Conservation (phyloP, 495 filamentous ascomycete genomes). For the Trichocladium uniseriatum region DNA sequence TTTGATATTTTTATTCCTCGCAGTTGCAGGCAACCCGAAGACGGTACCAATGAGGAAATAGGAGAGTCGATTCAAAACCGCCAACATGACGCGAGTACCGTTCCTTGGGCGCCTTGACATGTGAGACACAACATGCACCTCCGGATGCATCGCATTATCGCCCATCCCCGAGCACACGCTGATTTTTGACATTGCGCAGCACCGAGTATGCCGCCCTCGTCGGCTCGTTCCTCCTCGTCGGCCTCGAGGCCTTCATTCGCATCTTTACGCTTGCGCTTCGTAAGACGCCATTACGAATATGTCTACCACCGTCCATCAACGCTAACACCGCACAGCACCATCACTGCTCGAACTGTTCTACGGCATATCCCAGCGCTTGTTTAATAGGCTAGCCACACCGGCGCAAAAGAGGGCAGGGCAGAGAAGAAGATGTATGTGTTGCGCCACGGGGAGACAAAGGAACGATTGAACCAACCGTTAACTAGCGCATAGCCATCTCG, state of each 20-base stretch:
- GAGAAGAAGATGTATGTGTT: slow-evolving; percentile 42
- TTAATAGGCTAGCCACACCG: slow-evolving; percentile 69
- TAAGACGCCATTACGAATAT: slow-evolving; percentile 39
- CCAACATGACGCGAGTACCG: slow-evolving; percentile 67
- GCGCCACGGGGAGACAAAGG: background rate
- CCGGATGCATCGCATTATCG: too few species aligned
- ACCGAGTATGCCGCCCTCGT: slow-evolving; percentile 80
- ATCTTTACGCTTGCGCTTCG: slow-evolving; percentile 86
- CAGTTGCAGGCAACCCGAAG: background rate
- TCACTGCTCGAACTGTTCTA: slow-evolving; percentile 78
- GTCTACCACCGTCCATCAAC: too few species aligned
- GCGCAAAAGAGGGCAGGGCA: slow-evolving; percentile 53
- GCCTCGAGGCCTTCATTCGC: slow-evolving; percentile 70
- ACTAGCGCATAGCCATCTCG: slow-evolving; percentile 34
- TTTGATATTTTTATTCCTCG: too few species aligned
- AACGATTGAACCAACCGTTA: too few species aligned
- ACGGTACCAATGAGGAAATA: slow-evolving; percentile 11
- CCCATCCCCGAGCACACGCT: background rate
- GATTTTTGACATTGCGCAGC: slow-evolving; percentile 29
- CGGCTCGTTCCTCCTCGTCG: slow-evolving; percentile 70
- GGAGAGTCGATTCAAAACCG: slow-evolving; percentile 1
- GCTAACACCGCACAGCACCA: slow-evolving; percentile 43
- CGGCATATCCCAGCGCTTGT: slow-evolving; percentile 65
- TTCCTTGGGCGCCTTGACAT: slow-evolving; percentile 75
- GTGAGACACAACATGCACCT: slow-evolving; percentile 31